These are phyloP conservation scores for Chaetomiaceae sp. DNA, from an alignment of 2,329 filamentous ascomycete species.

Conservation along the genomic window DNA sequence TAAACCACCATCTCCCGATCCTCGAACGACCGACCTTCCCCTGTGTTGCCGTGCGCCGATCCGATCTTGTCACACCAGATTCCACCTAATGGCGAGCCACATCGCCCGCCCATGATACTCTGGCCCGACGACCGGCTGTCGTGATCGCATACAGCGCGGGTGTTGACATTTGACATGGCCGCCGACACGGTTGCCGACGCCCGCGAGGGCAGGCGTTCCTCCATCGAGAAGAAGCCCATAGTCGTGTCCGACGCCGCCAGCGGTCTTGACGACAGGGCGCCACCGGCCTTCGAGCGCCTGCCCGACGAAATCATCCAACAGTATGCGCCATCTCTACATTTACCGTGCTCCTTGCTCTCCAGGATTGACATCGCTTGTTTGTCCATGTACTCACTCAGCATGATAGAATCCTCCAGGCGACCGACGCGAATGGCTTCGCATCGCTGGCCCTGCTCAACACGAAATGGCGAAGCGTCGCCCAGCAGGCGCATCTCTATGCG, in stretches of 20 bases:
- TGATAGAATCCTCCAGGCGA: constrained; percentile 54
- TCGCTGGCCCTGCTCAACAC: constrained; percentile 62
- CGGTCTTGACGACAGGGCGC: constrained; percentile 15
- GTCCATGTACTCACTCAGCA: constrained; percentile 12
- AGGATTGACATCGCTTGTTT: neutral
- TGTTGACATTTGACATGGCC: constrained; percentile 24
- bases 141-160: constrained; percentile 9
- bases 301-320: constrained; percentile 68
- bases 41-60: neutral
- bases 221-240: constrained; percentile 34
- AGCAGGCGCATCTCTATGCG: constrained; percentile 59
- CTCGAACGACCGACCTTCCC: neutral
- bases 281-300: constrained; percentile 49
- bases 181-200: constrained; percentile 16
- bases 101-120: constrained; percentile 17
- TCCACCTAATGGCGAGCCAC: constrained; percentile 17
- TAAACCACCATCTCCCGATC: neutral
- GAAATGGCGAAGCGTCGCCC: constrained; percentile 61
- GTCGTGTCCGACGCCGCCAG: constrained; percentile 25
- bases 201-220: constrained; percentile 25
- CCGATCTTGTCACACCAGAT: constrained; percentile 3
- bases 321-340: constrained; percentile 40
- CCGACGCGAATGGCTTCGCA: constrained; percentile 61
- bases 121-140: constrained; percentile 12
- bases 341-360: constrained; percentile 9